These are phyloP conservation scores for Apiospora hydei DNA, from an alignment of 2,329 filamentous ascomycete genomes.

Conservation along the genomic window DNA sequence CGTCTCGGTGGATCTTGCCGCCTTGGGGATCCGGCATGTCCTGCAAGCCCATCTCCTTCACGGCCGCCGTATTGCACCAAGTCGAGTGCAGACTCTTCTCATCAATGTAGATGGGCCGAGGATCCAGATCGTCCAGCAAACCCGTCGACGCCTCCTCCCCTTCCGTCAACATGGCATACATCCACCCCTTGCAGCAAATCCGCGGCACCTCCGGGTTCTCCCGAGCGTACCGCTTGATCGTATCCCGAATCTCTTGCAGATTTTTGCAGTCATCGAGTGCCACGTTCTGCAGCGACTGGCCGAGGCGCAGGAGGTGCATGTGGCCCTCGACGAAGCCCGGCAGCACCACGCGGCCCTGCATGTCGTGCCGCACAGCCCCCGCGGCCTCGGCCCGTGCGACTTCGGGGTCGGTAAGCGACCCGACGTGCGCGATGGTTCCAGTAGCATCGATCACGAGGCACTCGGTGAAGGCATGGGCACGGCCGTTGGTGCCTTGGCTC, in stretches of 20 bases:
- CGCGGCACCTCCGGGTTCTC: constrained; percentile 53
- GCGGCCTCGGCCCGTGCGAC: constrained; percentile 39
- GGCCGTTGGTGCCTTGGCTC: constrained; percentile 43
- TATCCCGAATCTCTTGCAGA: constrained; percentile 55
- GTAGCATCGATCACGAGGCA: constrained; percentile 46
- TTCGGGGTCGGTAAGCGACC: constrained; percentile 40
- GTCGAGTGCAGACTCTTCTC: constrained; percentile 64
- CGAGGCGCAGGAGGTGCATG: constrained; percentile 63
- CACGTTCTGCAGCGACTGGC: constrained; percentile 60
- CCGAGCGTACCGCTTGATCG: constrained; percentile 53
- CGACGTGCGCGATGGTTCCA: constrained; percentile 47
- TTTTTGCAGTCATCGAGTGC: constrained; percentile 54
- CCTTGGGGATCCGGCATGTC: constrained; percentile 56
- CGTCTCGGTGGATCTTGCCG: constrained; percentile 59
- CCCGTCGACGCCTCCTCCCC: constrained; percentile 54
- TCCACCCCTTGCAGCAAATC: constrained; percentile 62
- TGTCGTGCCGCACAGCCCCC: constrained; percentile 41
- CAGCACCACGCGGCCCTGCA: constrained; percentile 52
- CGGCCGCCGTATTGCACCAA: constrained; percentile 61
- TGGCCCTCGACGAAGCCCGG: constrained; percentile 66
- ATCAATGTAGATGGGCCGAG: constrained; percentile 62
- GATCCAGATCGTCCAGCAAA: constrained; percentile 59
- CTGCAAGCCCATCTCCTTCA: constrained; percentile 57
- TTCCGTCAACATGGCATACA: constrained; percentile 60
- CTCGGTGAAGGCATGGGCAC: constrained; percentile 43